phyloP scores from a whole-genome alignment of 805 yeast genomes.

The Vanderwaltozyma yarrowii region DNA sequence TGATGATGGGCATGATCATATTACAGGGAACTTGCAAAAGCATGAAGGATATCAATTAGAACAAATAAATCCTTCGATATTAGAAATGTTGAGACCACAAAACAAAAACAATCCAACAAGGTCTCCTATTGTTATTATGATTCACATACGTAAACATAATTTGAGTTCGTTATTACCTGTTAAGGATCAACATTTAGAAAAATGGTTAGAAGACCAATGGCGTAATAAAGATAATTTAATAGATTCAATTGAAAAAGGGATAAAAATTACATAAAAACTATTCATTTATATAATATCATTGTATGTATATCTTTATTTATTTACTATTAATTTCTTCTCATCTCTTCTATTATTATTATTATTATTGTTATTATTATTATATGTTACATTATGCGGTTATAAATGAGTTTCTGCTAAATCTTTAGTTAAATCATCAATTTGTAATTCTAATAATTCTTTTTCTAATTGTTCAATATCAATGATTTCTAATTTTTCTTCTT shows the following conservation, averaged over 20 bases:
- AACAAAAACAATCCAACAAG: neutral
- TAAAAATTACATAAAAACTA: conserved; percentile 11
- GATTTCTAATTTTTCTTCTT: conserved; percentile 39
- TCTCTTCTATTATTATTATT: neutral
- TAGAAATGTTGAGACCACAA: conserved; percentile 18
- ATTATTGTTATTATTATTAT: neutral
- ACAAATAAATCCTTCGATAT: conserved; percentile 25
- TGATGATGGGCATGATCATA: conserved; percentile 16
- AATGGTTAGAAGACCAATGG: conserved; percentile 75
- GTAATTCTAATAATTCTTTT: conserved; percentile 34
- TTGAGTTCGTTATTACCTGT: conserved; percentile 39
- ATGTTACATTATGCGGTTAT: neutral
- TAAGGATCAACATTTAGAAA: conserved; percentile 48
- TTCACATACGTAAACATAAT: conserved; percentile 35
- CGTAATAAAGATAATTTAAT: conserved; percentile 50
- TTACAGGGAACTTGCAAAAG: conserved; percentile 10
- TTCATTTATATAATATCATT: neutral
- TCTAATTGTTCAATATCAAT: conserved; percentile 35
- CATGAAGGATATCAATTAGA: conserved; percentile 22
- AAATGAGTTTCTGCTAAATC: conserved; percentile 49
- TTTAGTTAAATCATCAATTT: conserved; percentile 39
- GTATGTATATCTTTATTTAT: no score
- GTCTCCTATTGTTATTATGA: conserved; percentile 30
- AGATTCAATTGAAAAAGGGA: conserved; percentile 30
- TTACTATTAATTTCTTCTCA: no score